phyloP scores from a whole-genome alignment of 768 basidiomycete species.

The Rhodotorula graminis region DNA sequence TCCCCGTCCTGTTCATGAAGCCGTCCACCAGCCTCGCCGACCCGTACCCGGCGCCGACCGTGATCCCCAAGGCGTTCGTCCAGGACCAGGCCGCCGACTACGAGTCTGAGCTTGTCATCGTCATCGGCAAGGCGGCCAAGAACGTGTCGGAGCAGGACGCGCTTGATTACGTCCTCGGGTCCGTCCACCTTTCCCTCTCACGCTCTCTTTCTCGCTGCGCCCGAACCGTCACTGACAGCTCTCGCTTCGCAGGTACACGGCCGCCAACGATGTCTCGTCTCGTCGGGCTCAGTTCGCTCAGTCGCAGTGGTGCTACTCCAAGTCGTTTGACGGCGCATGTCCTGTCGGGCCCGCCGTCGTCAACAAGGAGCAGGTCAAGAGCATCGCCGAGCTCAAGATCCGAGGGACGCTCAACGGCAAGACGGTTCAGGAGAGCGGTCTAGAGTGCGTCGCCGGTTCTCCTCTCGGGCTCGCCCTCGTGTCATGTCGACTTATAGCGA shows the following conservation, averaged over 20 bases:
- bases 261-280: constrained; percentile 47
- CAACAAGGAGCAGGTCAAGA: constrained; percentile 31
- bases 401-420: constrained; percentile 42
- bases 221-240: background rate
- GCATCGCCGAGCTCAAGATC: constrained; percentile 38
- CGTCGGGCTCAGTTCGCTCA: constrained; percentile 44
- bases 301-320: constrained; percentile 37
- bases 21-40: constrained; percentile 44
- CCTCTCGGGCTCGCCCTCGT: too few relatives aligned
- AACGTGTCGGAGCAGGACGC: constrained; percentile 47
- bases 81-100: constrained; percentile 44
- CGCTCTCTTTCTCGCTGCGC: too few relatives aligned
- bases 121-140: constrained; percentile 47
- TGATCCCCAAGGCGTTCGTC: constrained; percentile 39
- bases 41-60: constrained; percentile 43
- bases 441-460: constrained; percentile 42
- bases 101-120: constrained; percentile 46
- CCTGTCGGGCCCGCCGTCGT: constrained; percentile 45
- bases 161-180: constrained; percentile 48
- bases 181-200: background rate
- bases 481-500: too few relatives aligned
- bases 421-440: constrained; percentile 43
- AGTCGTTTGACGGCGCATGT: constrained; percentile 45
- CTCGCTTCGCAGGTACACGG: constrained; percentile 39
- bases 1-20: constrained; percentile 48